A percentile compares a stretch with the other conserved stretches of the same genome.
Conservation (phyloP, 805 yeast species). For the Pachysolen tannophilus region DNA sequence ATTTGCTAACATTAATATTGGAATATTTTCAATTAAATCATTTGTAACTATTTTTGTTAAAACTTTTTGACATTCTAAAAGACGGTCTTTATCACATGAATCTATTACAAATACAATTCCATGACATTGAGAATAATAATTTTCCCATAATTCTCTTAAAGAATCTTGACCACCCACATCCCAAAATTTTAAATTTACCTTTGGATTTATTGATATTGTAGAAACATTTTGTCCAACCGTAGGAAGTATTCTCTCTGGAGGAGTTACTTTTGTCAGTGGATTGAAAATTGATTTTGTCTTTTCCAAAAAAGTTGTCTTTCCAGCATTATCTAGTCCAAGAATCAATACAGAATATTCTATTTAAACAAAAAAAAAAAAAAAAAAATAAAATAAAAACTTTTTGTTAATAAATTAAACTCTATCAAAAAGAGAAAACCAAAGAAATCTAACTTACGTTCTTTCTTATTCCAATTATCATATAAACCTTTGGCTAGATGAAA, state of each 20-base stretch:
- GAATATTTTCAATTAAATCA: constrained; percentile 68
- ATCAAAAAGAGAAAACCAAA: constrained; percentile 1
- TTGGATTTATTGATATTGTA: constrained; percentile 27
- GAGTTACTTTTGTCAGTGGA: constrained; percentile 34
- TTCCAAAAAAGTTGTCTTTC: constrained; percentile 80
- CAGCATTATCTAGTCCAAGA: constrained; percentile 92
- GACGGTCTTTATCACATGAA: constrained; percentile 75
- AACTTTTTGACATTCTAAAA: constrained; percentile 73
- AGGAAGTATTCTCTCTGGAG: constrained; percentile 67
- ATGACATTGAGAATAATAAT: constrained; percentile 79
- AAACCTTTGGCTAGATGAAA: constrained; percentile 61
- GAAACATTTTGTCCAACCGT: constrained; percentile 91
- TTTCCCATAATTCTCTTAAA: constrained; percentile 79
- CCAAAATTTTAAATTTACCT: constrained; percentile 73
- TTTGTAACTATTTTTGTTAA: constrained; percentile 49
- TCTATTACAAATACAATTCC: constrained; percentile 91
- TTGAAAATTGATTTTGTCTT: constrained; percentile 50
- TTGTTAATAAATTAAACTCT: constrained; percentile 5
- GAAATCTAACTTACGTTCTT: constrained; percentile 34
- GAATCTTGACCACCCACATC: constrained; percentile 93
- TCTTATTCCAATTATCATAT: constrained; percentile 47
- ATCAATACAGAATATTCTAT: constrained; percentile 68
- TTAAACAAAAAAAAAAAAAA: neutral
- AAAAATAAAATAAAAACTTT: too few species aligned
- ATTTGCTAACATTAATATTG: constrained; percentile 90